These are phyloP conservation scores for Kwoniella botswanensis DNA, from an alignment of 768 basidiomycete genomes.

Conservation along the genomic window DNA sequence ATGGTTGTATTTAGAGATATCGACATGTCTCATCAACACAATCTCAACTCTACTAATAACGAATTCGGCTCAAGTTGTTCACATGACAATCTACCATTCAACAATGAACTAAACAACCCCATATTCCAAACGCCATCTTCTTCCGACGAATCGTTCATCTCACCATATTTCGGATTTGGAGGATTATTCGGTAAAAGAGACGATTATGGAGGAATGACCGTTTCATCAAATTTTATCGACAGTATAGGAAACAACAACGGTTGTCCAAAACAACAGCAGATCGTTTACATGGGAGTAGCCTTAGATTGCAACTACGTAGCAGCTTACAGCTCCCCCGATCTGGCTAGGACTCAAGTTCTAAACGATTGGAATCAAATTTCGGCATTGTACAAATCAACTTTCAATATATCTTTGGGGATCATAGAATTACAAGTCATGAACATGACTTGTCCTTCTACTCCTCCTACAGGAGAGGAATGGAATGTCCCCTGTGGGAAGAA, in stretches of 20 bases:
- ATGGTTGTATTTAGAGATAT: conserved; percentile 78
- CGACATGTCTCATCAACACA: conserved; percentile 66
- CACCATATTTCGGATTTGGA: conserved; percentile 6
- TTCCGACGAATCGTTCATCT: conserved; percentile 3
- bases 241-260: conserved; percentile 72
- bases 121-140: conserved; percentile 33
- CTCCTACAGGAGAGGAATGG: conserved; percentile 69
- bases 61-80: conserved; percentile 62
- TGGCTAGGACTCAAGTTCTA: conserved; percentile 75
- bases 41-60: conserved; percentile 22
- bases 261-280: conserved; percentile 73
- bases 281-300: conserved; percentile 82
- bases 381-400: conserved; percentile 65
- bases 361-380: conserved; percentile 71
- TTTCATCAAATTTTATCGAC: conserved; percentile 66
- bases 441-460: conserved; percentile 67
- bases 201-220: conserved; percentile 49
- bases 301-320: conserved; percentile 80
- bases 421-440: conserved; percentile 77
- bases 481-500: conserved; percentile 69
- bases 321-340: conserved; percentile 68
- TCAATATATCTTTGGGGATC: conserved; percentile 84
- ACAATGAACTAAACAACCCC: conserved; percentile 64
- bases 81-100: conserved; percentile 73
- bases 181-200: conserved; percentile 22